Base-by-base conservation (phyloP, 2,329 filamentous ascomycete genomes). In the Leptographium procerum region DNA sequence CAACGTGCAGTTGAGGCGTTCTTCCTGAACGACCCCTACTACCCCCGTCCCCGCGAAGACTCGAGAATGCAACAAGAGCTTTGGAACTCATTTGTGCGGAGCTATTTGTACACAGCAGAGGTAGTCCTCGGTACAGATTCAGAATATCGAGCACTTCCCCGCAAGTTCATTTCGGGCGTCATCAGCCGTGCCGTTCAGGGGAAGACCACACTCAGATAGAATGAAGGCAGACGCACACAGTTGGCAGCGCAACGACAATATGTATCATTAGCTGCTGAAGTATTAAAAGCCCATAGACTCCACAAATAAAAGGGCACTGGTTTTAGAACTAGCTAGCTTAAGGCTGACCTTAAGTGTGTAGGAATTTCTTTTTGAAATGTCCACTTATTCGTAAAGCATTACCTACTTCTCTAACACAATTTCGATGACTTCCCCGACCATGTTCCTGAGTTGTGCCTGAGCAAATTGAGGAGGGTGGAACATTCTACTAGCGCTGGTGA, bases 41-140 rank as follows among this genome's bases (percentile, higher is more conserved):
- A 50, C n/a, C 55, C 55, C 13, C 45, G 45, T 50, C 55, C 55
- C n/a, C 55, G 29, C 28, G 31, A 19, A 40, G 33, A 7, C 1
- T 57, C 55, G 5, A 48, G 13, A 24, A 24, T 34, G 13, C 40
- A 47, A 34, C 40, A 48, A 56, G 43, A 48, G 54, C 43, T 47
- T 47, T 55, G 54, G 54, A 34, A 56, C 19, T 22, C 54, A 28
- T 56, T 56, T 40, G 54, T 56, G 19, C 40, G 31, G n/a, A 56
- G 43, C 40, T 56, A 56, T 40, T 48, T 56, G 13, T 40, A 40
- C 36, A 55, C 52, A 19, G n/a, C 52, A 16, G 52, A 55, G 7
- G n/a, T 33, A 9, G 52, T 55, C 10, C 1, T 55, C 14, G 22
- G 33, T 14, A 22, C 22, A 29, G 24, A 26, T 26, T 9, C 2